phyloP scores from a whole-genome alignment of 2,329 filamentous ascomycete species.

The Hirsutella minnesotensis region DNA sequence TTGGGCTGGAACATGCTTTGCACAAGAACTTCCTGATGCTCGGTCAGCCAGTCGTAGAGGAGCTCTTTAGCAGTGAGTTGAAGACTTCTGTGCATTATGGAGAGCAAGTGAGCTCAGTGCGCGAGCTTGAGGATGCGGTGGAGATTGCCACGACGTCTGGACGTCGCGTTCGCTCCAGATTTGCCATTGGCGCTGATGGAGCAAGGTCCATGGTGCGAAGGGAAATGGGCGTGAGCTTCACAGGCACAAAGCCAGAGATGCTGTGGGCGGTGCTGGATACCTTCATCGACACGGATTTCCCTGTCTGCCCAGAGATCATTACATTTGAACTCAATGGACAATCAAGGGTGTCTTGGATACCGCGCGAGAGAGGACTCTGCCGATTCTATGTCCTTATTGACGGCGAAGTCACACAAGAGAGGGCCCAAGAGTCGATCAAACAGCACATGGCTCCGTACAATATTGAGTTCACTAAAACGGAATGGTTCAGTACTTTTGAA shows the following conservation, averaged over 20 bases:
- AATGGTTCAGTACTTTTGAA: constrained; percentile 39
- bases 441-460: constrained; percentile 30
- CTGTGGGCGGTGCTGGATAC: constrained; percentile 35
- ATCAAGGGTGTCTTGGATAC: constrained; percentile 35
- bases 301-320: constrained; percentile 31
- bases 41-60: constrained; percentile 33
- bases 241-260: constrained; percentile 37
- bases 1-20: constrained; percentile 27
- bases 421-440: constrained; percentile 28
- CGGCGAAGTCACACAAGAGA: constrained; percentile 27
- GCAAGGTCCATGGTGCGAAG: constrained; percentile 34
- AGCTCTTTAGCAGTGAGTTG: constrained; percentile 22
- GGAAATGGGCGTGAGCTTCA: constrained; percentile 25
- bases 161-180: constrained; percentile 22
- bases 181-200: constrained; percentile 40
- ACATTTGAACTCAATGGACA: constrained; percentile 33
- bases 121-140: constrained; percentile 43
- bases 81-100: constrained; percentile 21
- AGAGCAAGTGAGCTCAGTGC: constrained; percentile 30
- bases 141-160: constrained; percentile 20
- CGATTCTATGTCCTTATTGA: constrained; percentile 35
- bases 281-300: constrained; percentile 37
- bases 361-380: constrained; percentile 32
- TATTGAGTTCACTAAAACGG: constrained; percentile 29
- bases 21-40: constrained; percentile 40